These are phyloP conservation scores for Takashimella koratensis DNA, from an alignment of 1,284 basidiomycete species.

Conservation along the genomic window DNA sequence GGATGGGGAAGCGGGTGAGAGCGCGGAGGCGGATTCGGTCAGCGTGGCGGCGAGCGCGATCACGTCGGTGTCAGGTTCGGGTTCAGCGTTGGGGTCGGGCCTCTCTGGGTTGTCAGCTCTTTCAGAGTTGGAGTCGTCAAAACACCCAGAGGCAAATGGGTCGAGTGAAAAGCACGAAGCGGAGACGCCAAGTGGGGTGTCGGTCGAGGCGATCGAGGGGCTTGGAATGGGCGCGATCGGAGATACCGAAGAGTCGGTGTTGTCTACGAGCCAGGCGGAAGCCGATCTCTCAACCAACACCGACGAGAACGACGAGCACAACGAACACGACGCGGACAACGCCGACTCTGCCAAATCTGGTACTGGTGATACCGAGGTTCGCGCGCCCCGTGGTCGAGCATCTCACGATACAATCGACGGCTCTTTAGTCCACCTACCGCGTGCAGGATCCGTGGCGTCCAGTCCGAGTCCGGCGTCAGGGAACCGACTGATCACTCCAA, in stretches of 20 bases:
- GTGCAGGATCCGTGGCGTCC: not conserved
- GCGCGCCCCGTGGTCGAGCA: not conserved
- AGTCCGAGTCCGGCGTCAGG: not conserved
- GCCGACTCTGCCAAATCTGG: not conserved
- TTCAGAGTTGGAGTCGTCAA: not conserved
- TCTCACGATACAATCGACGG: not conserved
- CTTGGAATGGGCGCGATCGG: constrained; percentile 7
- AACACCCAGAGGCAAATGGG: not conserved
- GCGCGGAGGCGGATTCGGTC: not conserved
- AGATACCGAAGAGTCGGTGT: not conserved
- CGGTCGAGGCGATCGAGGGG: not conserved
- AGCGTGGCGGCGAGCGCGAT: not conserved
- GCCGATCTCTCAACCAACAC: too few relatives aligned
- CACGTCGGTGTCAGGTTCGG: constrained; percentile 3
- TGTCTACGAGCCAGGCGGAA: too few relatives aligned
- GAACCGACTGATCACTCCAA: not conserved
- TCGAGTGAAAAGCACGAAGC: too few relatives aligned
- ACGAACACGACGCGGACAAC: not conserved
- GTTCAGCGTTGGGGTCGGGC: constrained; percentile 2
- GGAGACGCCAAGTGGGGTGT: too few relatives aligned
- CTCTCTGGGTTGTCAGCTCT: too few relatives aligned
- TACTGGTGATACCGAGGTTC: not conserved
- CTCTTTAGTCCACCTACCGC: not conserved
- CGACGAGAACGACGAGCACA: not conserved
- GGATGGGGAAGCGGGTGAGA: too few relatives aligned